Evolutionary conservation across 345 rosid genomes (phyloP).

Genomic region (Brassica nigra): DNA sequence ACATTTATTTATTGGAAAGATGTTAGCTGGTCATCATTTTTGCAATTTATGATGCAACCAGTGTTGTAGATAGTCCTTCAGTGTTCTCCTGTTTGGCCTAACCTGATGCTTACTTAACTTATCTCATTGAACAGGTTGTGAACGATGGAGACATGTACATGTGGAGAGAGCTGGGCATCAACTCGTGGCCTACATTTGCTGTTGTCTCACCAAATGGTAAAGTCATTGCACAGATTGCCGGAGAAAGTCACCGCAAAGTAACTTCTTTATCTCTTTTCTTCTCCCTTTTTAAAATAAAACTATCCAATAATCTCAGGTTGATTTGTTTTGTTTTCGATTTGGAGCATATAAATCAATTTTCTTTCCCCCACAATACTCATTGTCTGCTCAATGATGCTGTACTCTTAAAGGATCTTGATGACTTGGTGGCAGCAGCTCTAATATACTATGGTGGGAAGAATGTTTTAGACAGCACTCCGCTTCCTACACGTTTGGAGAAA

Average conservation of each 20-base stretch:
- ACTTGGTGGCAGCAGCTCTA: slow-evolving; percentile 87
- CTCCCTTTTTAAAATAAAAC: background rate
- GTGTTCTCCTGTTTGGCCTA: background rate
- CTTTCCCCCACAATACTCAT: slow-evolving; percentile 7
- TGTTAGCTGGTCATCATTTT: background rate
- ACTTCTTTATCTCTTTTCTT: slow-evolving; percentile 15
- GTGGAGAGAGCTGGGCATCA: slow-evolving; percentile 91
- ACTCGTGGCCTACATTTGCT: slow-evolving; percentile 96
- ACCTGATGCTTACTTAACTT: background rate
- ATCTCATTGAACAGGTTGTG: slow-evolving; percentile 58
- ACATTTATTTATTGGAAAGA: background rate
- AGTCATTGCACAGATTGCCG: slow-evolving; percentile 78
- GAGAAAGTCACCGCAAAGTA: slow-evolving; percentile 92
- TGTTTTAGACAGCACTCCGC: slow-evolving; percentile 59
- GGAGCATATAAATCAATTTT: background rate
- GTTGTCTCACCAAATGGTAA: slow-evolving; percentile 84
- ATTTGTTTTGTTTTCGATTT: background rate
- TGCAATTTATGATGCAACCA: background rate
- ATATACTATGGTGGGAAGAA: slow-evolving; percentile 74
- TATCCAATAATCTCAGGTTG: background rate
- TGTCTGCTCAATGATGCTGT: background rate
- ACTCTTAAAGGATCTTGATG: slow-evolving; percentile 71
- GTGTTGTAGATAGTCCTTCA: background rate
- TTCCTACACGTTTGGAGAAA: slow-evolving; percentile 79
- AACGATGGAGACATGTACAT: slow-evolving; percentile 92